A percentile compares a stretch with the other conserved stretches of the same genome.
Evolutionary conservation across 2,329 filamentous ascomycete genomes (phyloP).

Genomic region (Venturia oleaginea): DNA sequence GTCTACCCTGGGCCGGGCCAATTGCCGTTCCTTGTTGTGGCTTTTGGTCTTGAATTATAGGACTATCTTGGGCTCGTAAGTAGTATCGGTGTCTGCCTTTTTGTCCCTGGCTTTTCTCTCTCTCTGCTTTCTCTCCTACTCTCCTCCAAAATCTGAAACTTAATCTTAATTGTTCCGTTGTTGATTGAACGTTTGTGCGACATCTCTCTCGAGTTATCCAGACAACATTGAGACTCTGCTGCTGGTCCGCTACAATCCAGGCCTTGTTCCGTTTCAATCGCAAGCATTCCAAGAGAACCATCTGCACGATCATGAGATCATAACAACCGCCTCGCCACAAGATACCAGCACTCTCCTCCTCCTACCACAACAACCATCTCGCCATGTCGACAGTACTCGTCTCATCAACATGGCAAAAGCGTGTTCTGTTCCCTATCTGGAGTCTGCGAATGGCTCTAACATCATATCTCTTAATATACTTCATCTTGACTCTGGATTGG

Average conservation of each 20-base stretch:
- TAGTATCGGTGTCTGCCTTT: neutral
- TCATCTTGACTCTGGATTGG: neutral
- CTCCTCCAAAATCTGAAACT: neutral
- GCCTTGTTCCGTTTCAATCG: neutral
- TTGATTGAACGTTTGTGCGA: neutral
- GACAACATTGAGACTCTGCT: neutral
- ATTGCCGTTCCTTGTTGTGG: neutral
- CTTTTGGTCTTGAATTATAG: neutral
- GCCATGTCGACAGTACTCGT: neutral
- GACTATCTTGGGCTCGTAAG: neutral
- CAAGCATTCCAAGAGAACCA: neutral
- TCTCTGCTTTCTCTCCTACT: neutral
- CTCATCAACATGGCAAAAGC: slow-evolving; percentile 3
- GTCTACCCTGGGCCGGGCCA: neutral
- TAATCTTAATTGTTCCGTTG: neutral
- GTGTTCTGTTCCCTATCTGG: neutral
- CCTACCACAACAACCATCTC: neutral
- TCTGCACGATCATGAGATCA: neutral
- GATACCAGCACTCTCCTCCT: neutral
- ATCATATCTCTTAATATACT: neutral
- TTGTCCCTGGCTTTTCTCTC: neutral
- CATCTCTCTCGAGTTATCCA: neutral
- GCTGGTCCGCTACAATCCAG: neutral
- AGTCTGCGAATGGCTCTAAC: neutral
- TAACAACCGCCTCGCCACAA: neutral